These are phyloP conservation scores for Didymella pomorum DNA, from an alignment of 2,329 filamentous ascomycete species.

Conservation along the genomic window DNA sequence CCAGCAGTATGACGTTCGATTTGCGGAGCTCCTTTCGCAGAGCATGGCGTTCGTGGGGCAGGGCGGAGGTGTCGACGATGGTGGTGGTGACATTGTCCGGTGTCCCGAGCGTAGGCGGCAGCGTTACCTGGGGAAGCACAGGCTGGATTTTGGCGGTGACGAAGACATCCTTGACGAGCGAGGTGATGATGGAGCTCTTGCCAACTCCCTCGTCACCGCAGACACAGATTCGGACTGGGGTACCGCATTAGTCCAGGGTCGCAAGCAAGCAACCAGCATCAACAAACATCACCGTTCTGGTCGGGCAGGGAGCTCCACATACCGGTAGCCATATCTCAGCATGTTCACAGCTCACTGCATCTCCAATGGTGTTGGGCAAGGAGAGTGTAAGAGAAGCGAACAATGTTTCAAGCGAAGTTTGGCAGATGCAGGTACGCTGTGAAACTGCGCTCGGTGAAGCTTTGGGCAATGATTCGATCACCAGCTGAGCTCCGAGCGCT, in stretches of 20 bases:
- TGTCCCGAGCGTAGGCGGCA: slow-evolving; percentile 89
- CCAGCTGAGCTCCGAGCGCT: slow-evolving; percentile 6
- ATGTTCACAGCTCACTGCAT: slow-evolving; percentile 30
- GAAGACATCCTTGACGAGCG: slow-evolving; percentile 96
- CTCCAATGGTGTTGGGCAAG: neutral
- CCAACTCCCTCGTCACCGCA: slow-evolving; percentile 85
- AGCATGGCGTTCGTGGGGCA: slow-evolving; percentile 89
- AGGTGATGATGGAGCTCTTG: slow-evolving; percentile 74
- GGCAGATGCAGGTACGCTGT: slow-evolving; percentile 11
- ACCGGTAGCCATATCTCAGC: slow-evolving; percentile 41
- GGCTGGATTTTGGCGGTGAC: slow-evolving; percentile 95
- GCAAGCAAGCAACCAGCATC: slow-evolving; percentile 10
- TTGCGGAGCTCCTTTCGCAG: slow-evolving; percentile 95
- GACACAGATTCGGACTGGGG: slow-evolving; percentile 85
- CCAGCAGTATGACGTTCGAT: slow-evolving; percentile 93
- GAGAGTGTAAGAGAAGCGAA: neutral
- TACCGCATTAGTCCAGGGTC: slow-evolving; percentile 15
- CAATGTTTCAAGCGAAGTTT: neutral
- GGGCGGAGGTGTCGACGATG: slow-evolving; percentile 95
- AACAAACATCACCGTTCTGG: slow-evolving; percentile 2
- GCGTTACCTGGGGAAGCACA: slow-evolving; percentile 92
- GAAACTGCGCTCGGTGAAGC: slow-evolving; percentile 12
- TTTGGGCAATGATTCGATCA: slow-evolving; percentile 18
- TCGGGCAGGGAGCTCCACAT: slow-evolving; percentile 22
- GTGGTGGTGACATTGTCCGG: slow-evolving; percentile 97